Evolutionary conservation across 2,329 filamentous ascomycete genomes (phyloP).

Genomic region (Macrophomina tecta): DNA sequence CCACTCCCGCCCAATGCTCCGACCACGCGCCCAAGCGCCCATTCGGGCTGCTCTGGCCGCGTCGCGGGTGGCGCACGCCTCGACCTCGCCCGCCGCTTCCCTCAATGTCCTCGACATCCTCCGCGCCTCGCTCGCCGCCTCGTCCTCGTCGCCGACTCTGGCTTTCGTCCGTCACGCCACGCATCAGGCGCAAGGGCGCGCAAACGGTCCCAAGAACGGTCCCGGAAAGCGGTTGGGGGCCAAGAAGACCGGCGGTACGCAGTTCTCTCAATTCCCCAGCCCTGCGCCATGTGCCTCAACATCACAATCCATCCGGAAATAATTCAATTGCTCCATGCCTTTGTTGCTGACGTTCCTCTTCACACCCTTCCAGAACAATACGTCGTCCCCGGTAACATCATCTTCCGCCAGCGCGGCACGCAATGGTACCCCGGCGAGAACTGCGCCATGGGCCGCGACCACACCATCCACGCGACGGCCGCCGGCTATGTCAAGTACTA

Average conservation of each 20-base stretch:
- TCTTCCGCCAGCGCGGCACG: slow-evolving; percentile 95
- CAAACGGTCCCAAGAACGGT: slow-evolving; percentile 73
- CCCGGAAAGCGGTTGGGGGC: slow-evolving; percentile 89
- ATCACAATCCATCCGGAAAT: slow-evolving; percentile 5
- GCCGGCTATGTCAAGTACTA: slow-evolving; percentile 97
- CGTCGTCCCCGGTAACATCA: slow-evolving; percentile 94
- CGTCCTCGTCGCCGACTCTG: slow-evolving; percentile 42
- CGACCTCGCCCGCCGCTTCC: slow-evolving; percentile 36
- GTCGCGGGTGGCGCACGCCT: slow-evolving; percentile 34
- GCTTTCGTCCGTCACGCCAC: slow-evolving; percentile 65
- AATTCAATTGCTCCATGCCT: neutral
- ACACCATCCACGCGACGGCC: slow-evolving; percentile 88
- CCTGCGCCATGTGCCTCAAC: neutral
- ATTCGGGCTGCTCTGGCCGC: slow-evolving; percentile 38
- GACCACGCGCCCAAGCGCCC: slow-evolving; percentile 47
- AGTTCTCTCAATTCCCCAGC: neutral
- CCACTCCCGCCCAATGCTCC: slow-evolving; percentile 40
- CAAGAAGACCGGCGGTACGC: slow-evolving; percentile 85
- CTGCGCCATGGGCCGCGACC: slow-evolving; percentile 91
- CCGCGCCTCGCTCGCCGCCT: slow-evolving; percentile 25
- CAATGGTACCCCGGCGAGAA: slow-evolving; percentile 96
- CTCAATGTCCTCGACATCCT: slow-evolving; percentile 39
- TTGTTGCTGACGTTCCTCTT: neutral
- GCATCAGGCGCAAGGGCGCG: slow-evolving; percentile 69
- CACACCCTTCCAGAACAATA: slow-evolving; percentile 72